These are phyloP conservation scores for Penicillium taxi DNA, from an alignment of 495 filamentous ascomycete genomes.

Conservation along the genomic window DNA sequence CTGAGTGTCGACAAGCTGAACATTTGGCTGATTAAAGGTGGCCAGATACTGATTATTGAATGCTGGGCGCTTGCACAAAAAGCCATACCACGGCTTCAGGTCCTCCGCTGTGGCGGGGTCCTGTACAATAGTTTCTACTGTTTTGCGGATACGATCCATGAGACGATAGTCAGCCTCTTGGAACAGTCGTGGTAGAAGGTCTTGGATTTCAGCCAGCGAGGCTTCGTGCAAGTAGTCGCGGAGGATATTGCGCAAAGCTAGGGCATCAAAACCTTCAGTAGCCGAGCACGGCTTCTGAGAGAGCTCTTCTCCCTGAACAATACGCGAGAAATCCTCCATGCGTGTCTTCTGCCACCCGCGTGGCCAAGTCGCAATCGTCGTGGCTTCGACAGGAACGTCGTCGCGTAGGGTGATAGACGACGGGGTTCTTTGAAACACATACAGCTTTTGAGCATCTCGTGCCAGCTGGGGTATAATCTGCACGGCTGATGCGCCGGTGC, in stretches of 20 bases:
- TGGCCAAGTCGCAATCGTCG: slow-evolving; percentile 38
- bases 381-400: too few relatives aligned
- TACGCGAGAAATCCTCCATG: slow-evolving; percentile 8
- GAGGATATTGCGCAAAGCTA: too few relatives aligned
- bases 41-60: slow-evolving; percentile 28
- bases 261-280: slow-evolving; percentile 4
- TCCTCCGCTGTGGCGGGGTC: slow-evolving; percentile 14
- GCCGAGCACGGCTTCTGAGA: slow-evolving; percentile 16
- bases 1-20: slow-evolving; percentile 23
- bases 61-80: slow-evolving; percentile 26
- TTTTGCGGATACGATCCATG: slow-evolving; percentile 1
- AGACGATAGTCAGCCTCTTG: slow-evolving; percentile 2
- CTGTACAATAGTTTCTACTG: slow-evolving; percentile 4
- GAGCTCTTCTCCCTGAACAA: slow-evolving; percentile 40
- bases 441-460: slow-evolving; percentile 23
- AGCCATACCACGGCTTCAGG: slow-evolving; percentile 27
- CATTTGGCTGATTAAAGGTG: slow-evolving; percentile 24
- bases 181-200: neutral
- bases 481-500: slow-evolving; percentile 41
- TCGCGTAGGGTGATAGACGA: slow-evolving; percentile 41
- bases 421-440: slow-evolving; percentile 47
- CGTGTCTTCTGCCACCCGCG: slow-evolving; percentile 38
- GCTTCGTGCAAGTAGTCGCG: neutral
- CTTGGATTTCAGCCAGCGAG: neutral
- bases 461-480: slow-evolving; percentile 35